Percentiles rank a stretch among this genome's conserved stretches.
Conservation (phyloP, 2,329 filamentous ascomycete species). For the Knufia fluminis region DNA sequence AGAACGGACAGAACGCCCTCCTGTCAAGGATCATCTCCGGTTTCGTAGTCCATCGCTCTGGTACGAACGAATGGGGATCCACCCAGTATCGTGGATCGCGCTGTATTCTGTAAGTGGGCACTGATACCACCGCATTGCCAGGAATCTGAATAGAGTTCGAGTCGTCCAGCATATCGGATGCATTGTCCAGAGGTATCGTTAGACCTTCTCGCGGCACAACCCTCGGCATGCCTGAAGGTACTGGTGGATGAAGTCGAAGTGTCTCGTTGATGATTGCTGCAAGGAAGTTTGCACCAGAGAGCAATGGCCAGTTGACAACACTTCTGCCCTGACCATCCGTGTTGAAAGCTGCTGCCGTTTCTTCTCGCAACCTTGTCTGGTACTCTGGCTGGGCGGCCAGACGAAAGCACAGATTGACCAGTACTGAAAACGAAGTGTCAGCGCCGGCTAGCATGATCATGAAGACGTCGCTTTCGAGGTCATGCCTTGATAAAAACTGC, state of each 20-base stretch:
- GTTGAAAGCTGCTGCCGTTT: slow-evolving; percentile 16
- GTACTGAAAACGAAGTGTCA: slow-evolving; percentile 4
- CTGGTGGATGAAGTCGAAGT: slow-evolving; percentile 34
- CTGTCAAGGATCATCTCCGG: slow-evolving; percentile 27
- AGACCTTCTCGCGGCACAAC: slow-evolving; percentile 31
- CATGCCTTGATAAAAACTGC: slow-evolving; percentile 5
- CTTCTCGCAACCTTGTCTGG: slow-evolving; percentile 27
- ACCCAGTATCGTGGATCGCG: slow-evolving; percentile 39
- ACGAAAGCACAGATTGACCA: slow-evolving; percentile 6
- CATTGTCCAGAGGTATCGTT: slow-evolving; percentile 27
- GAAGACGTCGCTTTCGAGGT: slow-evolving; percentile 5
- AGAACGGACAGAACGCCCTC: slow-evolving; percentile 41
- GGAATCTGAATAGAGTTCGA: slow-evolving; percentile 32
- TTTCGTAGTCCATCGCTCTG: slow-evolving; percentile 39
- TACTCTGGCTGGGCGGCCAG: slow-evolving; percentile 24
- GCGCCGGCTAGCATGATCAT: slow-evolving; percentile 8
- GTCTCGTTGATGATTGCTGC: slow-evolving; percentile 38
- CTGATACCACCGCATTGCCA: slow-evolving; percentile 33
- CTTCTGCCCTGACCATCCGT: not conserved
- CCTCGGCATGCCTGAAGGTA: slow-evolving; percentile 33
- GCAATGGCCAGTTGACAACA: not conserved
- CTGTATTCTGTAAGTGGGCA: slow-evolving; percentile 43
- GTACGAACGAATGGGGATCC: slow-evolving; percentile 37
- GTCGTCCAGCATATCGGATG: slow-evolving; percentile 11
- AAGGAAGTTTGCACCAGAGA: slow-evolving; percentile 23